Evolutionary conservation across 352 stramenopile species (phyloP).

Genomic region (Phytophthora sojae): DNA sequence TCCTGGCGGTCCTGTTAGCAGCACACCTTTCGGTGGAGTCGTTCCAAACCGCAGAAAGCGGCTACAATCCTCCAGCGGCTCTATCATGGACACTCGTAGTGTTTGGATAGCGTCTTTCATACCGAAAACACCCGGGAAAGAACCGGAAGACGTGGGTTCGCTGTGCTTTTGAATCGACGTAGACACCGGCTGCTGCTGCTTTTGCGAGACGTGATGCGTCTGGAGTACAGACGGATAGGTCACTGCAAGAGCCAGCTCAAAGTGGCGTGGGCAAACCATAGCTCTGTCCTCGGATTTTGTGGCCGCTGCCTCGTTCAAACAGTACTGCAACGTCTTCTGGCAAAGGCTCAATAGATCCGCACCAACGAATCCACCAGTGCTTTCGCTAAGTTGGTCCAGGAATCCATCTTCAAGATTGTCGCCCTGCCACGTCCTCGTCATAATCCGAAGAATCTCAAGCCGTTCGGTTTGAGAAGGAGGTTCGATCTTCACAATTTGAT

Average conservation of each 20-base stretch:
- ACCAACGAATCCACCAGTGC: conserved; percentile 96
- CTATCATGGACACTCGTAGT: conserved; percentile 97
- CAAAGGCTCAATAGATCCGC: conserved; percentile 85
- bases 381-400: conserved; percentile 91
- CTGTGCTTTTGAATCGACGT: conserved; percentile 38
- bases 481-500: conserved; percentile 95
- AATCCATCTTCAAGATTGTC: conserved; percentile 63
- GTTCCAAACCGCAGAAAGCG: conserved; percentile 98
- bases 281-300: conserved; percentile 7
- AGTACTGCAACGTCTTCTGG: conserved; percentile 73
- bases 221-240: conserved; percentile 97
- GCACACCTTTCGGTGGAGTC: conserved; percentile 95
- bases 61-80: conserved; percentile 96
- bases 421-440: conserved; percentile 87
- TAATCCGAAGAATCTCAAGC: conserved; percentile 92
- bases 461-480: conserved; percentile 93
- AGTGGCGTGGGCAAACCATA: conserved; percentile 45
- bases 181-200: conserved; percentile 41
- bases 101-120: conserved; percentile 97
- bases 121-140: conserved; percentile 94
- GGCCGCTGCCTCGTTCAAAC: conserved; percentile 51
- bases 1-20: conserved; percentile 98
- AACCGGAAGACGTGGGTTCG: background rate
- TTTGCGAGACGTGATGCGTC: conserved; percentile 93
- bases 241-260: conserved; percentile 90